Conservation (phyloP, 805 yeast genomes). For the Komagataella kurtzmanii region DNA sequence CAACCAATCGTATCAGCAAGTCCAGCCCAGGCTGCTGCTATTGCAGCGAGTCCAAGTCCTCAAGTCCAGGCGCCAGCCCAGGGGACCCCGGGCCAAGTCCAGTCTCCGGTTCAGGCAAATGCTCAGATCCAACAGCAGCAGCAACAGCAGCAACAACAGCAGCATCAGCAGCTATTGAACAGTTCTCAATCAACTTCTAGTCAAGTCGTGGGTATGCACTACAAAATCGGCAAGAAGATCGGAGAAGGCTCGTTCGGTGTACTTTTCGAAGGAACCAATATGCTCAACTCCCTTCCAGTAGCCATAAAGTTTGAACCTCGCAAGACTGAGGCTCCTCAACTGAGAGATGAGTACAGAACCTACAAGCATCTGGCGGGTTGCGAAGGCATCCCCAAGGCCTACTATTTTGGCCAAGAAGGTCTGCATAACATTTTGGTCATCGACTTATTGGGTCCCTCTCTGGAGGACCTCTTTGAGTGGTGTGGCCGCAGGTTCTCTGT, state of each 20-base stretch:
- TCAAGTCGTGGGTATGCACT: slow-evolving; percentile 85
- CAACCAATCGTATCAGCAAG: background rate
- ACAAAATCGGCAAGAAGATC: slow-evolving; percentile 91
- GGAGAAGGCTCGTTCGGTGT: slow-evolving; percentile 99
- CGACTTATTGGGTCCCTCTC: slow-evolving; percentile 87
- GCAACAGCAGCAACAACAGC: slow-evolving; percentile 24
- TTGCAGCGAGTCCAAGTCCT: background rate
- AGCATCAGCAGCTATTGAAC: slow-evolving; percentile 12
- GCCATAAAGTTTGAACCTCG: slow-evolving; percentile 97
- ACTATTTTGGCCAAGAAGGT: slow-evolving; percentile 97
- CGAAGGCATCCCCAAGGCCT: slow-evolving; percentile 88
- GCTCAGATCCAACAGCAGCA: slow-evolving; percentile 17
- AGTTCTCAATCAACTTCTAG: slow-evolving; percentile 21
- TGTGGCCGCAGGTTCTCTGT: slow-evolving; percentile 83
- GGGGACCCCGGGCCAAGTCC: background rate
- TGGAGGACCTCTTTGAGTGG: slow-evolving; percentile 97
- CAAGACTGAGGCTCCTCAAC: slow-evolving; percentile 93
- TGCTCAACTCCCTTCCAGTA: slow-evolving; percentile 83
- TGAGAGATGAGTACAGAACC: slow-evolving; percentile 93
- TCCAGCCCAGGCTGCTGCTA: background rate
- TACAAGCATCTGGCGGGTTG: slow-evolving; percentile 76
- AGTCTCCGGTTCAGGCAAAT: background rate
- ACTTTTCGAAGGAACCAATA: slow-evolving; percentile 87
- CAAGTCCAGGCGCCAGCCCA: background rate
- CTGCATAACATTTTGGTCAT: slow-evolving; percentile 90